Evolutionary conservation across 2,329 filamentous ascomycete genomes (phyloP), one percentile per base, ranked within the genome.

Genomic region (Aspergillus fructus): DNA sequence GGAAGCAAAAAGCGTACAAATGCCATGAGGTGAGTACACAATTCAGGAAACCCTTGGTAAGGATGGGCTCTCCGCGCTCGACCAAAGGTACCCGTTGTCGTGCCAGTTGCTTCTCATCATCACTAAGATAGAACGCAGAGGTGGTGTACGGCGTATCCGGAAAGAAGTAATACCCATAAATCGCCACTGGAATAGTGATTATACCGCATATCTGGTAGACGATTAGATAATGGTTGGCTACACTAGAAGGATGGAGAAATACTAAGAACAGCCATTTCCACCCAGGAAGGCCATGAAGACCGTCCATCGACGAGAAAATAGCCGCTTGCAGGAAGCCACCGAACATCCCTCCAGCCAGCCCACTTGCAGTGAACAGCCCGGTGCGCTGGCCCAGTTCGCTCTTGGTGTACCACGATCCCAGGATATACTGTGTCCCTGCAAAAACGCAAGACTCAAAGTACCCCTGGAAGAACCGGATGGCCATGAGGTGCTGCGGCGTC

Each of bases 321-420:
- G 30, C 54, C 2, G 41, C 48, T 6, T 56, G 54, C 5, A 56
- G 37, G 33, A 56, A 56, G 12, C 54, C 54, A 3, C 48, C 48
- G 33, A 56, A 51, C 54, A 56, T 51, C 9, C 21, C 39, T 2
- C 54, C 54, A 2, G 43, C 49, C 1, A 56, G 34, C 1, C 54
- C 48, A 2, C 30, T 47, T 6, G 48, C 21, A 21, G 49, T 52
- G 34, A 56, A 56, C 12, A 56, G 33, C 3, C 48, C 48, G 15
- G 33, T 56, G 12, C 54, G 23, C 34, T 56, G 51, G 5, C 48
- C 48, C 3, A 52, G 19, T n/a, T 56, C 54, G 34, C 34, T 33
- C 52, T 75, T 71, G 0, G 73, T 78, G 51, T 79, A 79, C 77
- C 76, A 79, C 5, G 73, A 75, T 2, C 74, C 71, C 0, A 78